Evolutionary conservation across 257 asterid genomes (phyloP), one percentile per base, ranked within the genome.

Genomic region (Nyctanthes arbortristis): DNA sequence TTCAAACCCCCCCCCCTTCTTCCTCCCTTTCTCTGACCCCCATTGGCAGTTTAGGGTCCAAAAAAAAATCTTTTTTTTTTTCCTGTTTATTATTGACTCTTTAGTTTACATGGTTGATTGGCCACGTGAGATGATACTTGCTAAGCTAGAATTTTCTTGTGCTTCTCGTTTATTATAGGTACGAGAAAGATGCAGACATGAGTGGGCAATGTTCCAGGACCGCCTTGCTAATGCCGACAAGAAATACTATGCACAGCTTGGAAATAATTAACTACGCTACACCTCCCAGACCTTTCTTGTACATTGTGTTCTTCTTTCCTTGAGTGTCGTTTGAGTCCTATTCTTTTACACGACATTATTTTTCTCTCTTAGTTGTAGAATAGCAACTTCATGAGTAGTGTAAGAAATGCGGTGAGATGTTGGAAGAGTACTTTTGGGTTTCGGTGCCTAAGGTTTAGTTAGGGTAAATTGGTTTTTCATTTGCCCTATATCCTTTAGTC

Each of bases 151-250:
- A 7, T 4, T 37, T 22, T 34, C 55, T n/a, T 25, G 9, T 68
- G 25, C 33, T 27, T 40, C 13, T 49, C 72, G n/a, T 52, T 10
- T 66, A 52, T 71, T n/a, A 43, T 47, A 93, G 99, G 99, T 94
- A 55, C 83, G 99, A 63, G 98, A 89, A 70, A 85, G 99, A 78
- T 93, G 99, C 92, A 89, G 84, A 75, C 72, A 74, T 0, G 99
- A 93, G 78, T 93, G 99, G 99, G 96, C 88, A 1, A 89, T 86
- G 72, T 93, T 93, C 72, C 99, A 93, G 74, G 97, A 91, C 76
- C 96, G 99, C 49, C 89, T 93, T 16, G 80, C 96, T 5, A 86
- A 73, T 63, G 99, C 99, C 10, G 97, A 93, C 84, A 87, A 93
- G 80, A 65, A 78, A 12, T 91, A 91, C 68, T 82, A 86, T 75